phyloP scores from a whole-genome alignment of 805 yeast genomes.

The Danielia reshetovae region DNA sequence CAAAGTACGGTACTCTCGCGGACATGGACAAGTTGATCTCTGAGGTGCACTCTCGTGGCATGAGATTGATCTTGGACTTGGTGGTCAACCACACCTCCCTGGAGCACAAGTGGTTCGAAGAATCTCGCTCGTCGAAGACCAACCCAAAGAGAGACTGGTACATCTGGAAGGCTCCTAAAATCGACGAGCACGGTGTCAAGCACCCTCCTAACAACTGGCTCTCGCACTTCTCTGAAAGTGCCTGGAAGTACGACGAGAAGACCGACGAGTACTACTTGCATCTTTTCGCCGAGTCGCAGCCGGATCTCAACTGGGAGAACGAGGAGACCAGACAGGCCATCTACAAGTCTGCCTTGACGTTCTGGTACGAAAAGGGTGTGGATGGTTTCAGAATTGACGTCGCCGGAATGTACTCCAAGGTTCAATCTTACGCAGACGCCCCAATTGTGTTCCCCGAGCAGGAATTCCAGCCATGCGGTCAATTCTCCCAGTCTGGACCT shows the following conservation, averaged over 20 bases:
- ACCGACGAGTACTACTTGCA: constrained; percentile 55
- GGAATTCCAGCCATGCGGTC: constrained; percentile 37
- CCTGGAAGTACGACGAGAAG: constrained; percentile 53
- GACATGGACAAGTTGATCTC: constrained; percentile 48
- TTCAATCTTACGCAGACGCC: constrained; percentile 43
- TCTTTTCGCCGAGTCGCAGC: constrained; percentile 51
- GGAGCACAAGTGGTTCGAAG: constrained; percentile 57
- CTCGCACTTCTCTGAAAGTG: constrained; percentile 49
- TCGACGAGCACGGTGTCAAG: constrained; percentile 46
- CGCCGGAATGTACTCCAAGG: constrained; percentile 51
- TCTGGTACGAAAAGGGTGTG: constrained; percentile 54
- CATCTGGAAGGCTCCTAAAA: constrained; percentile 50
- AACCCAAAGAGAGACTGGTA: constrained; percentile 62
- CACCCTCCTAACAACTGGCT: constrained; percentile 57
- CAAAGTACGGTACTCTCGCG: constrained; percentile 50
- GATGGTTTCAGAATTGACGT: constrained; percentile 60
- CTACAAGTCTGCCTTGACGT: constrained; percentile 45
- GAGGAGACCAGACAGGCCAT: constrained; percentile 35
- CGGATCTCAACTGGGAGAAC: constrained; percentile 62
- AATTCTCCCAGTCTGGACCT: constrained; percentile 43
- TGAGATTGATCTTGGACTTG: constrained; percentile 51
- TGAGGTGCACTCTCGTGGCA: constrained; percentile 45
- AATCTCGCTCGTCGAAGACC: constrained; percentile 46
- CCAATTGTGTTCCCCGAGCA: constrained; percentile 41
- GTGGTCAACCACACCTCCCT: constrained; percentile 57